Conservation (phyloP, 2,329 filamentous ascomycete genomes). For the Lecanicillium sp. region DNA sequence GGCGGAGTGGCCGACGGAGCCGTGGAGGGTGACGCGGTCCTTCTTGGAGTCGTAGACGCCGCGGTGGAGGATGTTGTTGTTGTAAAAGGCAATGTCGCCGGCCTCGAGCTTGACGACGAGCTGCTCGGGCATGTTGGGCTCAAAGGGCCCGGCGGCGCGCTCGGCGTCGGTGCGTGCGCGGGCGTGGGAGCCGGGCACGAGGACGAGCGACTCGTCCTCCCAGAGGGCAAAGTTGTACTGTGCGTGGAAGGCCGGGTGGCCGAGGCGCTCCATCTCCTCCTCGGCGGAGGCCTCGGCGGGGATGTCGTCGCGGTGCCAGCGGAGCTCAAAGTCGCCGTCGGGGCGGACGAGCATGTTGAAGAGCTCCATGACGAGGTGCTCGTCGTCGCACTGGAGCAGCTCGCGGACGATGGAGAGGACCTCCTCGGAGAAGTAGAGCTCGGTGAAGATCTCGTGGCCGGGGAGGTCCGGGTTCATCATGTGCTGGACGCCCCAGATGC, state of each 20-base stretch:
- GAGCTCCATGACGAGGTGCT: conserved; percentile 75
- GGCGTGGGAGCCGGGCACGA: conserved; percentile 70
- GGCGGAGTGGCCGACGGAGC: conserved; percentile 57
- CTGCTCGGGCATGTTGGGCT: conserved; percentile 55
- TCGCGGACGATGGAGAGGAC: conserved; percentile 59
- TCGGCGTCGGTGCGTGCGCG: conserved; percentile 66
- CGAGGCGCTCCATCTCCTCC: conserved; percentile 60
- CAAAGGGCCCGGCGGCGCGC: conserved; percentile 60
- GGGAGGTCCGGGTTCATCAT: conserved; percentile 69
- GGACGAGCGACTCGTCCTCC: conserved; percentile 65
- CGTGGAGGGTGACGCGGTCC: conserved; percentile 67
- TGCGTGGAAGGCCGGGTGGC: conserved; percentile 61
- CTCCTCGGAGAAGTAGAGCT: conserved; percentile 64
- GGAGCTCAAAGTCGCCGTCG: conserved; percentile 61
- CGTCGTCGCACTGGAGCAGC: conserved; percentile 51
- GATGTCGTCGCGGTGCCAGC: conserved; percentile 86
- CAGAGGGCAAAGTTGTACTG: conserved; percentile 86
- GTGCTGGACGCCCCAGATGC: conserved; percentile 89
- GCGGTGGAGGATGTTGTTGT: conserved; percentile 80
- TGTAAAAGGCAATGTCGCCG: conserved; percentile 80
- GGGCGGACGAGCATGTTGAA: conserved; percentile 81
- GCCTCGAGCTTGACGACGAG: conserved; percentile 59
- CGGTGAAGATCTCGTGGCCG: conserved; percentile 54
- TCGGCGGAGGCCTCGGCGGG: conserved; percentile 56
- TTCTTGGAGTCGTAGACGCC: conserved; percentile 55